Evolutionary conservation across 495 filamentous ascomycete genomes (phyloP), one percentile per base, ranked within the genome.

Genomic region (Tirmania nivea): DNA sequence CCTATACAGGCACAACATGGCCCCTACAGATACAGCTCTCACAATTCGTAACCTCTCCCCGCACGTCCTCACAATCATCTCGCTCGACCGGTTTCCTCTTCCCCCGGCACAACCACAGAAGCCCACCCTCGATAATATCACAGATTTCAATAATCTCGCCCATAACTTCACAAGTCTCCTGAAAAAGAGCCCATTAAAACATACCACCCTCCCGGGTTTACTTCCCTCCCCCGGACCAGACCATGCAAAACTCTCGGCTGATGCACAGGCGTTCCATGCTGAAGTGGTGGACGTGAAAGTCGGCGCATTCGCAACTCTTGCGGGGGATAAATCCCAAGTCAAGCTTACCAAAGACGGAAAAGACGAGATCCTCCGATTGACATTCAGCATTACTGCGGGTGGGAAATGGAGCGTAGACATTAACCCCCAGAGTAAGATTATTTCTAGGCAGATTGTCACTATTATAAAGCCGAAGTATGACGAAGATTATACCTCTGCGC

Each of bases 11-110:
- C 2, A 3, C 25, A 31, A 31, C 25, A 31, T 31, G 25, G 4
- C 25, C 25, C 25, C 25, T 31, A 31, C 25, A 31, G 25, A 0
- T 31, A 31, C 25, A 31, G 7, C 25, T 31, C 67, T 96, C 48
- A 86, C 78, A 6, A 78, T 97, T 65, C 88, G 89, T 58, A 97
- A 97, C 64, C 73, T 94, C 54, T 89, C 87, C 37, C 69, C 77
- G 56, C 83, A 73, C 7, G 71, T 78, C 1, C 69, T 95, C 34
- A 75, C 78, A 48, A 69, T 96, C 59, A 84, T 77, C 66, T 67
- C 75, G 54, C 71, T 93, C 53, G 81, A 93, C 65, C 81, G 77
- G 54, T 86, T 87, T 61, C 75, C 70, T 57, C 68, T 69, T 0
- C 67, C 71, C 51, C 60, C 63, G 34, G 54, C 55, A 36, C 16